Evolutionary conservation across 2,329 filamentous ascomycete genomes (phyloP), one percentile per base, ranked within the genome.

Genomic region (Cephalotrichum gorgonifer): DNA sequence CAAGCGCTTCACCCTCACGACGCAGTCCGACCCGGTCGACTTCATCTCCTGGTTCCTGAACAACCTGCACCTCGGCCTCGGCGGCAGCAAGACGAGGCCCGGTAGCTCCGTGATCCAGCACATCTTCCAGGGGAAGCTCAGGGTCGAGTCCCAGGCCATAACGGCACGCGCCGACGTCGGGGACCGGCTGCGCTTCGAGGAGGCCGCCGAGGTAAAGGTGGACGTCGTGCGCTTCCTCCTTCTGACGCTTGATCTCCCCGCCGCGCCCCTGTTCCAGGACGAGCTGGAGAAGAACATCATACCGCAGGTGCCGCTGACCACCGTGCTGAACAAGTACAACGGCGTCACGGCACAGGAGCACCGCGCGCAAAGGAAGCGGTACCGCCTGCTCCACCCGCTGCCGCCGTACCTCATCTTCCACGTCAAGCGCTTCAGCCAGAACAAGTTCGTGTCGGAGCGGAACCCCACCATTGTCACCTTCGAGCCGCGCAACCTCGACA

Each of bases 401-500:
- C 93, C 93, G 1, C 91, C 90, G 0, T 97, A 85, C 62, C 79
- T 98, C 17, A 73, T 93, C 48, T 88, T 98, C 70, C 91, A 98
- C 70, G 84, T 97, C 71, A 97, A 97, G 71, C 88, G 93, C 57
- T 98, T 98, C 75, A 88, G 84, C 56, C 83, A 86, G 56, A 98
- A 98, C 73, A 95, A 96, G 64, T 98, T 98, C 61, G 87, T 98
- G 20, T 80, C 85, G 2, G 91, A 97, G 68, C 86, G 93, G 46
- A 98, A 98, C 64, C 93, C 91, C 1, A 98, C 93, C 9, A 98
- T 98, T 60, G 93, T 98, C 54, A 97, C 91, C 0, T 98, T 97
- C 65, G 88, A 91, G 54, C 85, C 88, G 4, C 78, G 84, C 52
- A 61, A 84, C 39, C 79, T 98, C 8, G 89, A 98, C 63, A 83